Percentiles rank a stretch among this genome's conserved stretches.
Conservation (phyloP, 129 eudicot species). For the Ambrosia trifida region DNA sequence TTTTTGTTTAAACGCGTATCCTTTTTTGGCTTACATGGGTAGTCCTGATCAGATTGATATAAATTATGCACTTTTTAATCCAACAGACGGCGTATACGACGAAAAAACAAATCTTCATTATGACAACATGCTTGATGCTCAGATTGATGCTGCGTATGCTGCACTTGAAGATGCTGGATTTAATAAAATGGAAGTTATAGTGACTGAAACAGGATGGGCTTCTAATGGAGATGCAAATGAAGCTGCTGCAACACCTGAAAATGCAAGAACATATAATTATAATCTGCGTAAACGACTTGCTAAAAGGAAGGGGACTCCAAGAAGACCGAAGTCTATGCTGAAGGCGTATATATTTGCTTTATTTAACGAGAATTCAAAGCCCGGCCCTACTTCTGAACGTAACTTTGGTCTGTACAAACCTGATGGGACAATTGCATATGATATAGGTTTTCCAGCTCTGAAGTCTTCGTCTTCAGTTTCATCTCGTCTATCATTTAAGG, state of each 20-base stretch:
- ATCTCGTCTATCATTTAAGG: conserved; percentile 57
- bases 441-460: conserved; percentile 75
- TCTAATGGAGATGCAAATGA: conserved; percentile 83
- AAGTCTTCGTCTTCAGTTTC: conserved; percentile 64
- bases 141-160: conserved; percentile 87
- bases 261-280: conserved; percentile 81
- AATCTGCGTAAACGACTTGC: conserved; percentile 86
- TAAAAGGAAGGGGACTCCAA: conserved; percentile 83
- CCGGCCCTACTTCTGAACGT: conserved; percentile 76
- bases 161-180: conserved; percentile 84
- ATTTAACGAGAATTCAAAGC: conserved; percentile 73
- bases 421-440: conserved; percentile 73
- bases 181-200: conserved; percentile 81
- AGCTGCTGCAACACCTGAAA: conserved; percentile 65
- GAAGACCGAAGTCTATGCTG: conserved; percentile 66
- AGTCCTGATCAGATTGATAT: conserved; percentile 67
- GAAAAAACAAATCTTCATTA: conserved; percentile 66
- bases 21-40: conserved; percentile 84
- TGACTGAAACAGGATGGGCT: conserved; percentile 99
- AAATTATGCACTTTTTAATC: conserved; percentile 76
- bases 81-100: conserved; percentile 59
- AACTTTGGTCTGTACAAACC: conserved; percentile 83
- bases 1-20: conserved; percentile 90
- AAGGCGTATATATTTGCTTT: conserved; percentile 85
- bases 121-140: conserved; percentile 96